phyloP scores from a whole-genome alignment of 495 filamentous ascomycete genomes.

The Cercophora newfieldiana region DNA sequence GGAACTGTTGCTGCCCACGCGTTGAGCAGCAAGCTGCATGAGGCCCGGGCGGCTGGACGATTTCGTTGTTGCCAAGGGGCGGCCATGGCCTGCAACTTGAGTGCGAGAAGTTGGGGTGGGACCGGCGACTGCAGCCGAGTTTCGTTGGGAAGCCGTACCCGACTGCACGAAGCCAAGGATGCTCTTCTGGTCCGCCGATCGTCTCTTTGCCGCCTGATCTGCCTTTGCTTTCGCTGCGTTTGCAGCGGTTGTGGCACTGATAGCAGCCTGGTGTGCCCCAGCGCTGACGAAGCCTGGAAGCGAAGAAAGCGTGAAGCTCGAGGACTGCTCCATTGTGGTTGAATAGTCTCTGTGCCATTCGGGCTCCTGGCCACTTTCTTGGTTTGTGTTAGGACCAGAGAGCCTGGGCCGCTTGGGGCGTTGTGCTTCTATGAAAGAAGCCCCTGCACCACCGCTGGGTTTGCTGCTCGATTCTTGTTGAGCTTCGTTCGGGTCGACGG shows the following conservation, averaged over 20 bases:
- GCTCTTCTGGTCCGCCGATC: conserved; percentile 42
- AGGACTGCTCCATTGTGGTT: conserved; percentile 49
- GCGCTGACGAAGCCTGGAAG: conserved; percentile 47
- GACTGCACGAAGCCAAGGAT: conserved; percentile 37
- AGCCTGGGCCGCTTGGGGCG: conserved; percentile 31
- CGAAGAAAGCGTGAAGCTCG: conserved; percentile 42
- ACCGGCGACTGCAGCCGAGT: neutral
- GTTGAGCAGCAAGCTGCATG: conserved; percentile 10
- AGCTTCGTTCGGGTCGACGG: conserved; percentile 35
- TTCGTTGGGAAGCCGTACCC: conserved; percentile 15
- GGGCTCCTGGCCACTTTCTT: conserved; percentile 35
- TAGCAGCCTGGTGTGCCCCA: conserved; percentile 40
- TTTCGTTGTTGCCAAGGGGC: neutral
- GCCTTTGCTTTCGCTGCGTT: conserved; percentile 23
- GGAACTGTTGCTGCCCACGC: conserved; percentile 11
- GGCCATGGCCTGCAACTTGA: conserved; percentile 9
- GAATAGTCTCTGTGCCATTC: conserved; percentile 33
- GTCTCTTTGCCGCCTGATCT: conserved; percentile 28
- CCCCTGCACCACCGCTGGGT: neutral
- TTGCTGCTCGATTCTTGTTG: neutral
- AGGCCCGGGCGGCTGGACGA: neutral
- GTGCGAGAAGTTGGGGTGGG: neutral
- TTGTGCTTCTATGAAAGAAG: conserved; percentile 7
- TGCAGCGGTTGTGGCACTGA: conserved; percentile 32
- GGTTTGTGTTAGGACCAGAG: conserved; percentile 26